Evolutionary conservation across 257 asterid genomes (phyloP), one percentile per base, ranked within the genome.

Genomic region (Ballota nigra): DNA sequence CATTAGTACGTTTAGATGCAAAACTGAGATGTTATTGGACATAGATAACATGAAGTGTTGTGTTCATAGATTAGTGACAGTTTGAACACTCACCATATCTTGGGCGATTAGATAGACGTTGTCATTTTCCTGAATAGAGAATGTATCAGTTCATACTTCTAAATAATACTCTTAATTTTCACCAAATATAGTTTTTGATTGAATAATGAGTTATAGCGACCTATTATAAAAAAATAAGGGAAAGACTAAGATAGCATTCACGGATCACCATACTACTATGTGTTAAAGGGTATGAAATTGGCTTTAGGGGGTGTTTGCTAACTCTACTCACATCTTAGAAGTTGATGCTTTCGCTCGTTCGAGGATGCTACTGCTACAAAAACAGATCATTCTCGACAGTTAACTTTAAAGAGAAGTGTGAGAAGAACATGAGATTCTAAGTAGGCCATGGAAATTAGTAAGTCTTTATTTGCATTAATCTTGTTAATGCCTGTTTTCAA

Each of bases 51-150:
- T n/a, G n/a, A n/a, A n/a, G n/a, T n/a, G n/a, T n/a, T n/a, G n/a
- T n/a, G n/a, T n/a, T n/a, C n/a, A n/a, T n/a, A n/a, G n/a, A n/a
- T n/a, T n/a, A n/a, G n/a, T n/a, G n/a, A n/a, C n/a, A n/a, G n/a
- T n/a, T n/a, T n/a, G n/a, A n/a, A n/a, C n/a, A n/a, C n/a, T n/a
- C n/a, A n/a, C n/a, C n/a, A n/a, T n/a, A n/a, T n/a, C n/a, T n/a
- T n/a, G n/a, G n/a, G n/a, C n/a, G 57, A 98, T 98, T 63, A 95
- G 85, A 87, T 98, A 95, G 71, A 73, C 87, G 59, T 79, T 92
- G 71, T 97, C 99, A 1, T 71, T 86, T 41, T 71, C 86, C 98
- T 93, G 91, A 70, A 84, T 56, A 65, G 45, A 76, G 59, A 28
- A 67, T 8, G 69, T 1, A 63, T 23, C 12, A 67, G 64, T 12